phyloP scores from a whole-genome alignment of 768 basidiomycete species.

The Psilocybe cubensis region DNA sequence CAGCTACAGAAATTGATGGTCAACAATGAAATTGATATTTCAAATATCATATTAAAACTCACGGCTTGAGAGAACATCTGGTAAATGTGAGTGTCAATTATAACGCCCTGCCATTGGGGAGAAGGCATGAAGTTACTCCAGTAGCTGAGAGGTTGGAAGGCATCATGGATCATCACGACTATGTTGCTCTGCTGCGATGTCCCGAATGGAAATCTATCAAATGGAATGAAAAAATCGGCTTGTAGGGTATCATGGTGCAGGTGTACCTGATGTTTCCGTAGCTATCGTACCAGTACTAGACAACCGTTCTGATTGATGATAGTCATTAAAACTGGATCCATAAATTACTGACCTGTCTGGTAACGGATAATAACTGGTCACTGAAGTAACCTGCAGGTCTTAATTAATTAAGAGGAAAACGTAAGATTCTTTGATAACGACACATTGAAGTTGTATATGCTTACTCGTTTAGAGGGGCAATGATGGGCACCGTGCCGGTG shows the following conservation, averaged over 20 bases:
- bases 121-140: slow-evolving; percentile 66
- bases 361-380: slow-evolving; percentile 48
- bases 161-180: slow-evolving; percentile 74
- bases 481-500: slow-evolving; percentile 59
- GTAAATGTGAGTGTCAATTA: slow-evolving; percentile 82
- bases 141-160: slow-evolving; percentile 74
- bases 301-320: slow-evolving; percentile 9
- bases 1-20: slow-evolving; percentile 46
- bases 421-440: not conserved
- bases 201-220: slow-evolving; percentile 11
- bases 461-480: slow-evolving; percentile 83
- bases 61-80: slow-evolving; percentile 71
- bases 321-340: not conserved
- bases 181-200: slow-evolving; percentile 58
- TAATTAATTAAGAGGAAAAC: slow-evolving; percentile 4
- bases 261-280: slow-evolving; percentile 71
- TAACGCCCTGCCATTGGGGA: slow-evolving; percentile 64
- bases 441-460: slow-evolving; percentile 7
- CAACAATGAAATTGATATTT: not conserved
- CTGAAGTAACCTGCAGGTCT: slow-evolving; percentile 80
- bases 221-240: not conserved
- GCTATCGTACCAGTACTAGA: slow-evolving; percentile 73
- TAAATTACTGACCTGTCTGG: slow-evolving; percentile 38
- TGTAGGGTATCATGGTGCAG: not conserved
- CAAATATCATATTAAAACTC: too few relatives aligned